Evolutionary conservation across 2,329 filamentous ascomycete species (phyloP), one percentile per base, ranked within the genome.

Genomic region (Fusarium citri): DNA sequence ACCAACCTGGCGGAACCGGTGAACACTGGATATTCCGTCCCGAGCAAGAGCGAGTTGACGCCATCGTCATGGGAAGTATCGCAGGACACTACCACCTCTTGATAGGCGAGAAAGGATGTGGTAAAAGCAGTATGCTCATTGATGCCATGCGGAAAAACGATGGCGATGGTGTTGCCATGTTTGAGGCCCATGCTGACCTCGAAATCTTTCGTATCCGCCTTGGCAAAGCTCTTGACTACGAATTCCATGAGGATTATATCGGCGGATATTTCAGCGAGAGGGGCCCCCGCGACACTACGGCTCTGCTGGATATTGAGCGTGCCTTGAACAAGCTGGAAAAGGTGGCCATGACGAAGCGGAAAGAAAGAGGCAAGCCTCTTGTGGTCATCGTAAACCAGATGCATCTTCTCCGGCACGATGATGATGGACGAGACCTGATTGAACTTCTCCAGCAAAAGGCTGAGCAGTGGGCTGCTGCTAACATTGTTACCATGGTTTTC

Each of bases 271-370:
- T 99, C 80, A 97, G 93, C 64, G 97, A 99, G 76, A 89, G 92
- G 30, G 96, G 96, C 0, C 96, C 96, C 0, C 88, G 96, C 45
- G 96, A 99, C 76, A 94, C 93, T 5, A 97, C 94, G 0, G 94
- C 96, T 7, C 84, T 99, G 34, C 86, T 99, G 3, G 96, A 99
- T 78, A 98, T 99, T 68, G 96, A 99, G 78, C 89, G 96, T 28
- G 96, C 96, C 1, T 91, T 99, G 78, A 99, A 99, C 85, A 99
- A 99, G 81, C 83, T 99, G 14, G 96, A 99, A 77, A 99, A 99
- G 80, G 93, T 98, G 10, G 96, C 96, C 1, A 82, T 99, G 61
- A 85, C 85, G 72, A 87, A 92, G 54, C 86, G 94, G 46, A 83
- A 86, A 31, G 83, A 79, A 62, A 80, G 89, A 28, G 87, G 88